These are phyloP conservation scores for Neonectria hederae DNA, from an alignment of 2,329 filamentous ascomycete species.

Conservation along the genomic window DNA sequence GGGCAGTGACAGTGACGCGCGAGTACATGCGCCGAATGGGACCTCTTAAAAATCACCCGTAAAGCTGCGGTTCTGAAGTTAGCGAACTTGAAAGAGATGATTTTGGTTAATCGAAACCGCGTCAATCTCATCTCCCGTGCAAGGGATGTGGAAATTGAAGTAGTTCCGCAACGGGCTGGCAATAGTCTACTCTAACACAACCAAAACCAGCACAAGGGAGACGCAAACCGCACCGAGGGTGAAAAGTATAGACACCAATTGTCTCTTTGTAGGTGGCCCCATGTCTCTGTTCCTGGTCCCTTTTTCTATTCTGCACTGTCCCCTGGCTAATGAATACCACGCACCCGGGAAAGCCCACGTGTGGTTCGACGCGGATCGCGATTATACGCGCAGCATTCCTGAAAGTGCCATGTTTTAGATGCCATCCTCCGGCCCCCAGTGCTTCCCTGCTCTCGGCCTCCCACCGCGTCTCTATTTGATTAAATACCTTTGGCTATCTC, in stretches of 20 bases:
- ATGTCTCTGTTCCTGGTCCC: not conserved
- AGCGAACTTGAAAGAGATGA: no score
- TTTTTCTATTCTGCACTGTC: not conserved
- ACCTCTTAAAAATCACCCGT: no score
- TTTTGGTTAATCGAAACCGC: no score
- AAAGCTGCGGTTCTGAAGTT: no score
- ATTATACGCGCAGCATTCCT: conserved; percentile 25
- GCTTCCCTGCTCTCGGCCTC: conserved; percentile 19
- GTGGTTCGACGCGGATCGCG: conserved; percentile 2
- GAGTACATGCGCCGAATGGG: no score
- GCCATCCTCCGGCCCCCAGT: conserved; percentile 12
- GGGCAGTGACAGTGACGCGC: no score
- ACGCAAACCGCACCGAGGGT: not conserved
- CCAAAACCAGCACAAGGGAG: not conserved
- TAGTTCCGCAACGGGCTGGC: not conserved
- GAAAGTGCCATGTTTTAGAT: conserved; percentile 18
- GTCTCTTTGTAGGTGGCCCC: not conserved
- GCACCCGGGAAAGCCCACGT: not conserved
- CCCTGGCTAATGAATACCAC: not conserved
- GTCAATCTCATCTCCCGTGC: not conserved
- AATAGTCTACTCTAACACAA: not conserved
- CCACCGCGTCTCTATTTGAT: not conserved
- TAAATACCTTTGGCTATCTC: not conserved
- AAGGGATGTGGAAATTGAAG: not conserved
- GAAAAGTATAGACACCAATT: not conserved